Evolutionary conservation across 2,329 filamentous ascomycete species (phyloP).

Genomic region (Colletotrichum sp.): DNA sequence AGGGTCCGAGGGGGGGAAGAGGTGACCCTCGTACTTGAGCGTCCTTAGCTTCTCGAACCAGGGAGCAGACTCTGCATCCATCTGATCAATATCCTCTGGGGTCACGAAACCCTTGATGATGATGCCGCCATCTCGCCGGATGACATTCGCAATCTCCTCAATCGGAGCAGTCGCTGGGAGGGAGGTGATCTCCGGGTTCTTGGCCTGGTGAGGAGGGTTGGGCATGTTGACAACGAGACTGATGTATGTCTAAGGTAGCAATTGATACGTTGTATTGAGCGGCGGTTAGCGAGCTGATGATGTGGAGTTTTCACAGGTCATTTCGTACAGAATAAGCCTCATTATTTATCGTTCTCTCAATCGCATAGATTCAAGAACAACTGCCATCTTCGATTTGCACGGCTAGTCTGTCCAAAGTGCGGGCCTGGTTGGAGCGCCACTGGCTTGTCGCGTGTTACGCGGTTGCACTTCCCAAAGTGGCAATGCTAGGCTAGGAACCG

Average conservation of each 20-base stretch:
- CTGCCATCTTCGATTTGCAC: neutral
- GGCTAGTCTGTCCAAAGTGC: neutral
- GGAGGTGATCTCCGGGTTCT: neutral
- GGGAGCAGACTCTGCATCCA: neutral
- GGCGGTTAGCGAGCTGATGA: neutral
- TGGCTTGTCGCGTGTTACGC: rapidly evolving
- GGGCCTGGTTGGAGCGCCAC: neutral
- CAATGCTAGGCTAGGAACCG: neutral
- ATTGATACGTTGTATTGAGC: neutral
- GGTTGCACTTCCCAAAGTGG: neutral
- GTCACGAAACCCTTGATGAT: neutral
- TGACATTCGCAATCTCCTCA: neutral
- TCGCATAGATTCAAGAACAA: neutral
- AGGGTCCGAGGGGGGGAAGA: neutral
- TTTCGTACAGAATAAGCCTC: neutral
- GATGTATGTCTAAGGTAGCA: neutral
- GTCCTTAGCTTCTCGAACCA: neutral
- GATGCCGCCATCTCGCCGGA: neutral
- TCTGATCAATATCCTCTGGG: neutral
- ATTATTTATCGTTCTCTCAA: neutral
- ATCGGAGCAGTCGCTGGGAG: neutral
- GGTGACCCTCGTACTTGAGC: neutral
- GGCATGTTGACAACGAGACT: neutral
- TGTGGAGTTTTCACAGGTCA: neutral
- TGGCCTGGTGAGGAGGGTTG: neutral